Conservation (phyloP, 805 yeast species). For the Candida insectalens region DNA sequence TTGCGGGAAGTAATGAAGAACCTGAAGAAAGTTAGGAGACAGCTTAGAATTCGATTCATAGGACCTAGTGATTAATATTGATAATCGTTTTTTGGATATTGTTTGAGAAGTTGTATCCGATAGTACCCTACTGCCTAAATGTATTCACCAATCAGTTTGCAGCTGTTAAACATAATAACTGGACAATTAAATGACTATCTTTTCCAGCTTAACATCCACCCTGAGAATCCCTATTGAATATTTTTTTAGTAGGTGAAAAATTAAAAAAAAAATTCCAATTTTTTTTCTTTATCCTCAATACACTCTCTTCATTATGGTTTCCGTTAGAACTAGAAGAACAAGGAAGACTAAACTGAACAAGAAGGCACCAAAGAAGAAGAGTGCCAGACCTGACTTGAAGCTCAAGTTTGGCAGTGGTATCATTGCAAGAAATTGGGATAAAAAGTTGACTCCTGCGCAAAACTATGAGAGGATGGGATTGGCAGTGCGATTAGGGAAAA, state of each 20-base stretch:
- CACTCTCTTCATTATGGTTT: slow-evolving; percentile 19
- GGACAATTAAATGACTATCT: too few species aligned
- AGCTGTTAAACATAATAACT: too few species aligned
- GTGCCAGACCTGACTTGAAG: slow-evolving; percentile 56
- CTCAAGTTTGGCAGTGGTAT: slow-evolving; percentile 67
- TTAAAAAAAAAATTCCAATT: neutral
- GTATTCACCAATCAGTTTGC: too few species aligned
- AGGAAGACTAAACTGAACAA: slow-evolving; percentile 62
- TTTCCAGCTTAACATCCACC: too few species aligned
- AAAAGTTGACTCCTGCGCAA: slow-evolving; percentile 67
- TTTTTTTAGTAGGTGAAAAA: neutral
- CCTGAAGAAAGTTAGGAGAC: too few species aligned
- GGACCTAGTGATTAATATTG: too few species aligned
- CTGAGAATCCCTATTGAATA: too few species aligned
- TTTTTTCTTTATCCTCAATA: neutral
- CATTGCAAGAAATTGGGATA: slow-evolving; percentile 88
- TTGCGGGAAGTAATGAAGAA: too few species aligned
- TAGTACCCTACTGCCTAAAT: too few species aligned
- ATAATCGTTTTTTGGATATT: too few species aligned
- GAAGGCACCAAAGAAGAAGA: slow-evolving; percentile 61
- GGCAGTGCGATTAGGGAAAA: slow-evolving; percentile 49
- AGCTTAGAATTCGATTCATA: too few species aligned
- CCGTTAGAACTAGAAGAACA: slow-evolving; percentile 80
- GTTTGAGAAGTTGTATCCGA: too few species aligned
- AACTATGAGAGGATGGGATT: slow-evolving; percentile 82